Conservation (phyloP, 257 asterid genomes). For the Marsdenia floribunda region DNA sequence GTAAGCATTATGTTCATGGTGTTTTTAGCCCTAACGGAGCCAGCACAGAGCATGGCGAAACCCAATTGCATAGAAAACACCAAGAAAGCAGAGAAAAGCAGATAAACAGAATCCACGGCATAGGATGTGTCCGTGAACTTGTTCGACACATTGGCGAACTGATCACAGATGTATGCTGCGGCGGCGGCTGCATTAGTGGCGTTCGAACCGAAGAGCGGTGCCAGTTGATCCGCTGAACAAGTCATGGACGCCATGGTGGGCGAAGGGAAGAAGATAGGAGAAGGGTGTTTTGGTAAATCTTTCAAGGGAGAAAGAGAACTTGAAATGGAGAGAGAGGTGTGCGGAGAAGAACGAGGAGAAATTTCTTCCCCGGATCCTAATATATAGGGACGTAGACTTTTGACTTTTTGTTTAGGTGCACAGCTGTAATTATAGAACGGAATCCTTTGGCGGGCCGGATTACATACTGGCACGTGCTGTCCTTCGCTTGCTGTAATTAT, state of each 20-base stretch:
- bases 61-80: constrained; percentile 95
- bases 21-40: constrained; percentile 87
- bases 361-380: not conserved
- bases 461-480: not conserved
- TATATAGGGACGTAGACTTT: constrained; percentile 22
- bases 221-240: constrained; percentile 49
- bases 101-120: constrained; percentile 82
- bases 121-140: constrained; percentile 45
- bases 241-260: constrained; percentile 27
- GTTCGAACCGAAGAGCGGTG: constrained; percentile 65
- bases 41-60: constrained; percentile 95
- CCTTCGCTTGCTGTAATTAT: not conserved
- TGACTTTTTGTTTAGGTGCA: constrained; percentile 19
- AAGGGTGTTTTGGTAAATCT: not conserved
- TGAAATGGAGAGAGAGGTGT: no score
- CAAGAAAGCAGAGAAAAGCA: constrained; percentile 78
- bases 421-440: not conserved
- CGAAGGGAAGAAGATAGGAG: not conserved
- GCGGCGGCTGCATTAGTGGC: constrained; percentile 51
- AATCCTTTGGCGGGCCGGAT: not conserved
- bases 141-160: constrained; percentile 43
- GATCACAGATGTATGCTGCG: constrained; percentile 60
- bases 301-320: not conserved
- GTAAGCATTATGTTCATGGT: constrained; percentile 95
- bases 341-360: no score